Percentiles rank a stretch among this genome's conserved stretches.
These are phyloP conservation scores for Oidiodendron maius DNA, from an alignment of 495 filamentous ascomycete species.

Conservation along the genomic window DNA sequence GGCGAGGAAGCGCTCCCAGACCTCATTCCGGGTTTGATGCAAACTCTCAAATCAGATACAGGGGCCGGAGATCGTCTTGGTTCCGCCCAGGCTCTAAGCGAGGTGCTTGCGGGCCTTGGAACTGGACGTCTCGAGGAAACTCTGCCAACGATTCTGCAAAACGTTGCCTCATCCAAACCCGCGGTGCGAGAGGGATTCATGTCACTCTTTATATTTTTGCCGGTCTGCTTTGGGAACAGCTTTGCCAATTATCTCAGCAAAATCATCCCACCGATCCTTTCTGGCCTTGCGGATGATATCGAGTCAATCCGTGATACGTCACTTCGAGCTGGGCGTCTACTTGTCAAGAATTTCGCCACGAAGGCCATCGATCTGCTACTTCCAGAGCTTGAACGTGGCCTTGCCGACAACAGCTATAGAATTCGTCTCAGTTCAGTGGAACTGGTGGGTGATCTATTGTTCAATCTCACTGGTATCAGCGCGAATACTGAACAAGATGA, in stretches of 20 bases:
- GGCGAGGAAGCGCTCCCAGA: conserved; percentile 96
- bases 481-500: conserved; percentile 77
- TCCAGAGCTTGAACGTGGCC: conserved; percentile 89
- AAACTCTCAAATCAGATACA: conserved; percentile 93
- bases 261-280: conserved; percentile 93
- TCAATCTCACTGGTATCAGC: conserved; percentile 94
- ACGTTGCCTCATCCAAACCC: conserved; percentile 85
- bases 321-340: conserved; percentile 80
- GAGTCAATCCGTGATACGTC: conserved; percentile 94
- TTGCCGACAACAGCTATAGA: conserved; percentile 92
- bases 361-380: conserved; percentile 89
- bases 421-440: conserved; percentile 97
- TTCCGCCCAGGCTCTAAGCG: conserved; percentile 93
- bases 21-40: conserved; percentile 95
- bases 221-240: conserved; percentile 97
- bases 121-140: conserved; percentile 92
- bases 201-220: conserved; percentile 98
- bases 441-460: conserved; percentile 91
- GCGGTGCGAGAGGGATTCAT: conserved; percentile 96
- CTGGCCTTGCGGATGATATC: conserved; percentile 90
- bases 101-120: conserved; percentile 92
- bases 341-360: conserved; percentile 97
- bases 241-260: conserved; percentile 92
- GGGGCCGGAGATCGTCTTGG: conserved; percentile 92
- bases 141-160: conserved; percentile 91